Conservation (phyloP, 129 eudicot genomes). For the Mikania micrantha region DNA sequence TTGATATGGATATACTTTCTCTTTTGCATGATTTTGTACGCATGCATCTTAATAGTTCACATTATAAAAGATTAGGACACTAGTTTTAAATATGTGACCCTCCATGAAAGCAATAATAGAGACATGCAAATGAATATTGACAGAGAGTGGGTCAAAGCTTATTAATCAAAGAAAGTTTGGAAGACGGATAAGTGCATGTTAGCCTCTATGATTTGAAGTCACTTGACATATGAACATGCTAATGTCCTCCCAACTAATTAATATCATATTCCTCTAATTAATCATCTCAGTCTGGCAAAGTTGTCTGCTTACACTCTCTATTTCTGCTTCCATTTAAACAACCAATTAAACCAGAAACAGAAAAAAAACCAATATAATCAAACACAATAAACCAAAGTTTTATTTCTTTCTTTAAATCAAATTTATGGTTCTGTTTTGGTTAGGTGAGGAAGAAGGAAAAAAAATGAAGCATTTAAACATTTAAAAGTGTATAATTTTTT, state of each 20-base stretch:
- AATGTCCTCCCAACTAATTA: conserved; percentile 18
- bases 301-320: background rate
- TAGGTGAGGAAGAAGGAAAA: too few relatives aligned
- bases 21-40: background rate
- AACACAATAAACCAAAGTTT: too few relatives aligned
- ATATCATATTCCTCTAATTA: conserved; percentile 7
- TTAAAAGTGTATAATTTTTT: too few relatives aligned
- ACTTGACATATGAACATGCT: conserved; percentile 19
- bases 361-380: too few relatives aligned
- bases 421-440: too few relatives aligned
- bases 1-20: background rate
- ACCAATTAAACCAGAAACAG: too few relatives aligned
- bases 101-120: conserved; percentile 23
- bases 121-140: conserved; percentile 13
- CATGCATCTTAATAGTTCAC: too few relatives aligned
- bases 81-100: conserved; percentile 14
- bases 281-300: conserved; percentile 19
- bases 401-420: too few relatives aligned
- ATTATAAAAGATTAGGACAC: too few relatives aligned
- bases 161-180: background rate
- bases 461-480: too few relatives aligned
- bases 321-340: background rate
- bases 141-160: conserved; percentile 4
- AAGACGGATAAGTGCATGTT: conserved; percentile 18
- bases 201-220: conserved; percentile 20